Conservation (phyloP, 2,329 filamentous ascomycete species). For the Mycosphaerella arachidis region DNA sequence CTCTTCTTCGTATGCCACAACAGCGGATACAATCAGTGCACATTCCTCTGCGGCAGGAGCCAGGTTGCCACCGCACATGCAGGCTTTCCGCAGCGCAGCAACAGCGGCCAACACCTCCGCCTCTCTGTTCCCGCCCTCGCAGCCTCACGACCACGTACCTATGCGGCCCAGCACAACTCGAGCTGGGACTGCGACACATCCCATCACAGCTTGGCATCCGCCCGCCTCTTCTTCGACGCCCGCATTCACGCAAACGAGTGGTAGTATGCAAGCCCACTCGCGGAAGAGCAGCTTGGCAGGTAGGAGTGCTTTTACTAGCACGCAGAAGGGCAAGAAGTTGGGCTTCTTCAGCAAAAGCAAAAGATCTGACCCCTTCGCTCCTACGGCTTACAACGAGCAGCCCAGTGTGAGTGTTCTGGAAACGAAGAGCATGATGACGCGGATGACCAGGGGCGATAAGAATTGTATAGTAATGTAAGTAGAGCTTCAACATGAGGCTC, state of each 20-base stretch:
- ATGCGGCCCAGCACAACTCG: constrained; percentile 17
- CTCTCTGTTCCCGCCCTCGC: constrained; percentile 28
- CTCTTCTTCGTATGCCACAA: constrained; percentile 15
- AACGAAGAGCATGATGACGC: constrained; percentile 25
- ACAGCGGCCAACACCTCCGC: constrained; percentile 18
- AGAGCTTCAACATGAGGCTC: background rate
- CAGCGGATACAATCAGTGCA: constrained; percentile 2
- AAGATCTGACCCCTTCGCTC: constrained; percentile 10
- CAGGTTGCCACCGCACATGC: constrained; percentile 30
- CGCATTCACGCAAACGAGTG: constrained; percentile 7
- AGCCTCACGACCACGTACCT: constrained; percentile 27
- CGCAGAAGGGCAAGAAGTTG: constrained; percentile 25
- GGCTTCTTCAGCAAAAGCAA: constrained; percentile 25
- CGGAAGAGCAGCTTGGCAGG: constrained; percentile 19
- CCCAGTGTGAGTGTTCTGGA: constrained; percentile 19
- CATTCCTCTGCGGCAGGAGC: constrained; percentile 9
- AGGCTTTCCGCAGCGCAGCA: constrained; percentile 29
- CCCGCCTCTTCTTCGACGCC: constrained; percentile 23
- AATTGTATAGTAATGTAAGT: constrained; percentile 27
- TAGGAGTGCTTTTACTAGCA: constrained; percentile 21
- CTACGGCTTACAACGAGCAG: constrained; percentile 1
- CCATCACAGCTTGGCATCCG: constrained; percentile 34
- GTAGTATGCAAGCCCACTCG: constrained; percentile 3
- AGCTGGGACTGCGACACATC: constrained; percentile 29
- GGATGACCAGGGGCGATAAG: constrained; percentile 16